Evolutionary conservation across 208 protist genomes (phyloP), one percentile per base, ranked within the genome.

Genomic region (Leishmania tarentolae): DNA sequence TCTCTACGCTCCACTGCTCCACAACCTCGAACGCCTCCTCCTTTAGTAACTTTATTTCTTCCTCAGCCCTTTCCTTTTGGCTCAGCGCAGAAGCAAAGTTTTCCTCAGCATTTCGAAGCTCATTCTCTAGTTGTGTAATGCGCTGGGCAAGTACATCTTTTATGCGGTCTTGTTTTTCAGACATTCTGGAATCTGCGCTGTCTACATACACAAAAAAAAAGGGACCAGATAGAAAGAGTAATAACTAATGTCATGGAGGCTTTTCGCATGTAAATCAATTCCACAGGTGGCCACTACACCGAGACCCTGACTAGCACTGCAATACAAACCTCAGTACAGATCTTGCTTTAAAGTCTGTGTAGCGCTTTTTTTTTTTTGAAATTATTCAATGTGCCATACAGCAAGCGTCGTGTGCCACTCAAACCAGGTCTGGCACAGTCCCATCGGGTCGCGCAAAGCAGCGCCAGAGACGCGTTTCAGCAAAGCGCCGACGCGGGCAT

Each of bases 1-100:
- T 83, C 69, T 91, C 91, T 21, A 85, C 83, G 65, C 91, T 86
- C 93, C 91, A 97, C 82, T 97, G 91, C 7, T 85, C 79, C 50
- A 96, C 91, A 52, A 96, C 88, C 24, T 91, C 86, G 81, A 94
- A 90, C 9, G 91, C 91, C 76, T 96, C 91, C 5, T 79, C 76
- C n/a, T 89, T 90, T 42, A 95, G 80, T 5, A 83, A 70, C 4
- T 91, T 81, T 73, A 90, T 91, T 47, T 93, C 87, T 63, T 84
- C 73, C 63, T 91, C 84, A 47, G 90, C 75, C n/a, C 86, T 78
- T 46, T 91, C 88, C 17, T 89, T 91, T 80, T 87, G 52, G 15
- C 57, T 52, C 19, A 79, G 65, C 2, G 82, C 66, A 28, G 78
- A 71, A 0, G 76, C 44, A n/a, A 91, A 63, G 3, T 78, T 73